Evolutionary conservation across 345 rosid species (phyloP).

Genomic region (Eutrema heterophyllum): DNA sequence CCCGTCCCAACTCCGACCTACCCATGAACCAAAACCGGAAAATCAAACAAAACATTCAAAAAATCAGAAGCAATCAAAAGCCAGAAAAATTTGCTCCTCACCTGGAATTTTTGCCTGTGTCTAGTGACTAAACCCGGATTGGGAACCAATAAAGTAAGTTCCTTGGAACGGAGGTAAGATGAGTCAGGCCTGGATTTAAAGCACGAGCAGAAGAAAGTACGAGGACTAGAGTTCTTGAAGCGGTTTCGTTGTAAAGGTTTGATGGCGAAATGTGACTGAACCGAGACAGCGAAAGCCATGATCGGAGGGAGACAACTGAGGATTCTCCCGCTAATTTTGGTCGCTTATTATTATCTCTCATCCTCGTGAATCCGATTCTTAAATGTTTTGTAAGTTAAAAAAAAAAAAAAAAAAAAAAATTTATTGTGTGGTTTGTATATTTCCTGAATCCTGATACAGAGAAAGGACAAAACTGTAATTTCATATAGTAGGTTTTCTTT

Average conservation of each 20-base stretch:
- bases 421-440: slow-evolving; percentile 18
- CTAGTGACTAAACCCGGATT: slow-evolving; percentile 16
- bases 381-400: not conserved
- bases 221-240: slow-evolving; percentile 7
- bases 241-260: not conserved
- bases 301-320: slow-evolving; percentile 9
- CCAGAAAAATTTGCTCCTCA: slow-evolving; percentile 14
- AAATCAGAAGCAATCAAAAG: not conserved
- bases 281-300: slow-evolving; percentile 33
- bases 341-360: not conserved
- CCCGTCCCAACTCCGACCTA: slow-evolving; percentile 44
- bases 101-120: slow-evolving; percentile 31
- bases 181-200: slow-evolving; percentile 19
- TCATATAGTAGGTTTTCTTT: not conserved
- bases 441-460: not conserved
- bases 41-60: not conserved
- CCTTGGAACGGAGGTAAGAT: slow-evolving; percentile 23
- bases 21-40: slow-evolving; percentile 6
- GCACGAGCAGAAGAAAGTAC: slow-evolving; percentile 10
- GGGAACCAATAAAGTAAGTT: slow-evolving; percentile 26
- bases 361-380: not conserved
- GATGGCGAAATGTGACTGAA: slow-evolving; percentile 24
- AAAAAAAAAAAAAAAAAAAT: not conserved
- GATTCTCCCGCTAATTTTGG: slow-evolving; percentile 28
- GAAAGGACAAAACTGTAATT: slow-evolving; percentile 11